These are phyloP conservation scores for Miscanthus lutarioriparius DNA, from an alignment of 176 grass and related monocot species.

Conservation along the genomic window DNA sequence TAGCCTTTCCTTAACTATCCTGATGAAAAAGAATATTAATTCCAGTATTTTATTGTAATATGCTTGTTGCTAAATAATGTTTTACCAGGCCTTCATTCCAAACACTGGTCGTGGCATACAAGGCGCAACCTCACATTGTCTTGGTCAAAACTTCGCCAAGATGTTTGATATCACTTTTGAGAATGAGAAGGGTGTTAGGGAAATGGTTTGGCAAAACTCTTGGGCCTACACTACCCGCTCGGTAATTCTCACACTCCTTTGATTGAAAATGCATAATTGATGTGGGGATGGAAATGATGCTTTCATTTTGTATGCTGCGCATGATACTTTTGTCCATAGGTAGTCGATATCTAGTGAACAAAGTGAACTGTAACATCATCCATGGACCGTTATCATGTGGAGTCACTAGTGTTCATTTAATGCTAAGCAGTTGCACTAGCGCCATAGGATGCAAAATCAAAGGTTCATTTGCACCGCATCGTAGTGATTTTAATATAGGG, in stretches of 20 bases:
- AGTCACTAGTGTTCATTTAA: background rate
- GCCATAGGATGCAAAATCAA: background rate
- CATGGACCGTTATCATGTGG: background rate
- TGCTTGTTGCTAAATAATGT: background rate
- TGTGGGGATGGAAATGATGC: background rate
- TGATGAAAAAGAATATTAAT: background rate
- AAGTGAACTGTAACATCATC: background rate
- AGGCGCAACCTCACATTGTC: conserved; percentile 95
- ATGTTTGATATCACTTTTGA: conserved; percentile 98
- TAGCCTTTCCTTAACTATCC: background rate
- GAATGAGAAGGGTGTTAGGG: conserved; percentile 81
- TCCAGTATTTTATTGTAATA: conserved; percentile 10
- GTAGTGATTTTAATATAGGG: background rate
- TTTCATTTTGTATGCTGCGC: background rate
- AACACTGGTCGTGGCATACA: conserved; percentile 90
- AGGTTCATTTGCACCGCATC: background rate
- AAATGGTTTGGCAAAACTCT: conserved; percentile 99
- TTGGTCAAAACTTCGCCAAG: conserved; percentile 96
- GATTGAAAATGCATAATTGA: background rate
- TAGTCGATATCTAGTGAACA: background rate
- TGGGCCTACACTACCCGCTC: conserved; percentile 98
- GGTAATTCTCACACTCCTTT: conserved; percentile 50
- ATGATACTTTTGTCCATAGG: background rate
- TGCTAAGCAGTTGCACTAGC: background rate
- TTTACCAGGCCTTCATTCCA: conserved; percentile 75